Base-by-base conservation (phyloP, 106 monocot species). In the Agapanthus africanus region DNA sequence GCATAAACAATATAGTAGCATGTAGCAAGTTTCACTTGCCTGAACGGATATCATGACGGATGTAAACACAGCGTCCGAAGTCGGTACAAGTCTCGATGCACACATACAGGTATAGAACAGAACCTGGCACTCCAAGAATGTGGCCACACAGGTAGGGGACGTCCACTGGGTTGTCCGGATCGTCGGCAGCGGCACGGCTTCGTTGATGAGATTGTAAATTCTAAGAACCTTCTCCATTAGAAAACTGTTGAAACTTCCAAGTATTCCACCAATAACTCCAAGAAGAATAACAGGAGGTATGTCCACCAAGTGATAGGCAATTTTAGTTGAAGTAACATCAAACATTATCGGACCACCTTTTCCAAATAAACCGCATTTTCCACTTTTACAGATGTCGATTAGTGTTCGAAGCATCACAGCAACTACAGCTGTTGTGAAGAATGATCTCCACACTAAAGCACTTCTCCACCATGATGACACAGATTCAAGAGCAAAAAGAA, bases 341-440 rank as follows among this genome's bases (percentile, higher is more conserved):
- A 81, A 93, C 93, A 93, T 93, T 37, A 93, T 93, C 21, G 88
- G 71, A 37, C 93, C 93, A 40, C 93, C 93, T 47, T 88, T 78
- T 63, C 93, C 93, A 63, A 93, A 93, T 34, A 93, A 72, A 1
- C 93, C 88, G 61, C 93, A 93, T 40, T 88, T 78, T 2, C 88
- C 93, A 40, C 75, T 79, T 7, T 57, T 77, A 61, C 93, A 93
- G 19, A 88, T 46, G 68, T 76, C 83, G 42, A 93, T 93, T 41
- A 93, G 64, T 40, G 82, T 37, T 23, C 83, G 76, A 66, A 93
- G 93, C 8, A 86, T 75, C 21, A 93, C 86, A 5, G 88, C 85
- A 70, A 93, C 93, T 50, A 88, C 75, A 22, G 93, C 93, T 39
- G 93, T 86, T 7, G 88, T 84, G 59, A 93, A 93, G 70, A 93